Base-by-base conservation (phyloP, 208 protist species). In the Porcisia hertigi region DNA sequence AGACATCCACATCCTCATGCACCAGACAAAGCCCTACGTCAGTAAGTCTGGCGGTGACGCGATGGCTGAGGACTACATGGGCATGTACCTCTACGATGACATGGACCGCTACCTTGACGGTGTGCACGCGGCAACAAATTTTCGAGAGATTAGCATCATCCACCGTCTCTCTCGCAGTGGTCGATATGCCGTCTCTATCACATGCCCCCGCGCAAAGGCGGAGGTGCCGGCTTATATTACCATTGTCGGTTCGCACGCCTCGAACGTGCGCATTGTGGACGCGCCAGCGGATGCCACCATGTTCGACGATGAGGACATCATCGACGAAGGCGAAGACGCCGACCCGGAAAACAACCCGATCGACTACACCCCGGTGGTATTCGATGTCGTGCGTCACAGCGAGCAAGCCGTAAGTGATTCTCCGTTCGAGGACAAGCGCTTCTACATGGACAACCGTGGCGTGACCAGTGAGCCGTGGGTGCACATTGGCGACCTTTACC, bases 71-170 rank as follows among this genome's bases (percentile, higher is more conserved):
- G 84, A 93, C 66, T 96, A 86, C 78, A 83, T 94, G 77, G 92
- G 92, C 59, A 87, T 93, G 83, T 96, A 96, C 84, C 83, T 96
- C 53, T 94, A 96, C 85, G 83, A 93, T 64, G 83, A 87, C 60
- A 80, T 78, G 12, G 85, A 94, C 65, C 62, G 82, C 16, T 78
- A 77, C 43, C 84, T 96, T n/a, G 72, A 74, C 57, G 89, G 88
- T 55, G 88, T 94, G 43, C 82, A 90, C 60, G 83, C 86, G 6
- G 92, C 92, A 6, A 96, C 89, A 23, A 96, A 96, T 78, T 96
- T 88, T 64, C 89, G 92, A n/a, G 92, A 96, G 59, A 92, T 87
- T n/a, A 88, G 88, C 67, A 45, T 94, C 70, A 86, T 92, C 18
- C 85, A 93, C 47, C 85, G 81, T 54, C 71, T 91, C 2, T 79